These are phyloP conservation scores for Epichloe scottii DNA, from an alignment of 2,329 filamentous ascomycete genomes.

Conservation along the genomic window DNA sequence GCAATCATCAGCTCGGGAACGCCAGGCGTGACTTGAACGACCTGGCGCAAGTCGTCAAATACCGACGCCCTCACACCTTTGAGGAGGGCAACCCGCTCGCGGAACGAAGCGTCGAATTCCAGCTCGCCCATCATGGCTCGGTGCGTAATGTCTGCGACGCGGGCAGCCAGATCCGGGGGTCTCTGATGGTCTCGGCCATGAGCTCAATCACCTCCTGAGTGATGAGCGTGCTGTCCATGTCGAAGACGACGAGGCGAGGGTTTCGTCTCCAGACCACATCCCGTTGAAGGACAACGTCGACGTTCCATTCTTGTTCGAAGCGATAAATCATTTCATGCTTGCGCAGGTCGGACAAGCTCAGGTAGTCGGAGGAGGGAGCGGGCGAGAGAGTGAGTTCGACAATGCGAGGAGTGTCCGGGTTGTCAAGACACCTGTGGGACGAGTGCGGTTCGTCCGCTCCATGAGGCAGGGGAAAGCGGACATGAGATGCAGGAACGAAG, in stretches of 20 bases:
- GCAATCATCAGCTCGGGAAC: conserved; percentile 62
- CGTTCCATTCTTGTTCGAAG: conserved; percentile 82
- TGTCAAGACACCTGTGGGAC: conserved; percentile 53
- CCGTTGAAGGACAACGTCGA: conserved; percentile 66
- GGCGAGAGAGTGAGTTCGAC: conserved; percentile 55
- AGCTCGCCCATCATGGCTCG: conserved; percentile 94
- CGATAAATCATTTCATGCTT: conserved; percentile 72
- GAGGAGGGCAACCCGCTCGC: conserved; percentile 67
- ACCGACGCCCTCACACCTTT: conserved; percentile 68
- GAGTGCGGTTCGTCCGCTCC: conserved; percentile 42
- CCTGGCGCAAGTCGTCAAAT: conserved; percentile 62
- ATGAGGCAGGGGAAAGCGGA: conserved; percentile 42
- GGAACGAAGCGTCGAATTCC: conserved; percentile 76
- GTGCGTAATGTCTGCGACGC: conserved; percentile 80
- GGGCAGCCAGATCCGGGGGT: conserved; percentile 60
- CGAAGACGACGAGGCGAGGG: conserved; percentile 83
- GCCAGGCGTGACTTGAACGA: conserved; percentile 72
- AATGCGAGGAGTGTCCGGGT: conserved; percentile 44
- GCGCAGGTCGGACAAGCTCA: conserved; percentile 56
- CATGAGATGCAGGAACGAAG: conserved; percentile 54
- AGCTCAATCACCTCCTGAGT: conserved; percentile 97
- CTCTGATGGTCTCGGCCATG: conserved; percentile 64
- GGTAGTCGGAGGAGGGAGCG: conserved; percentile 46
- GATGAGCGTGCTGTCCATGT: conserved; percentile 98
- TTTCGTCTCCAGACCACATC: conserved; percentile 65